phyloP scores from a whole-genome alignment of 768 basidiomycete genomes.

The Pleurotus djamor region DNA sequence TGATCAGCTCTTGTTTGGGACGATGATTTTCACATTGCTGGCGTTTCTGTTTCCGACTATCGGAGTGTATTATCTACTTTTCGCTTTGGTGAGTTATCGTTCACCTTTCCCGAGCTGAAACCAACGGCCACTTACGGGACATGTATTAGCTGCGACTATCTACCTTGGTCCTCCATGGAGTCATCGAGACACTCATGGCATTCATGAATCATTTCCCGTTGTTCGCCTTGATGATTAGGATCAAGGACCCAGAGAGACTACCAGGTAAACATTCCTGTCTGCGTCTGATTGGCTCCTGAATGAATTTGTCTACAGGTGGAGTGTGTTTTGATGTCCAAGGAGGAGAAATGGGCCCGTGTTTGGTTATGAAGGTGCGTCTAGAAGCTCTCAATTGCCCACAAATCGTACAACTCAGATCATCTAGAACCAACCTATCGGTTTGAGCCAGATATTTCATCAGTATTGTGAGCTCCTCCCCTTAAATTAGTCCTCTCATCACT shows the following conservation, averaged over 20 bases:
- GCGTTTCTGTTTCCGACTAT: conserved; percentile 86
- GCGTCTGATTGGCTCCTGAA: neutral
- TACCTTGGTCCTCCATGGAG: conserved; percentile 58
- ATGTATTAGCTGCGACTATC: conserved; percentile 45
- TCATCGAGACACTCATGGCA: conserved; percentile 62
- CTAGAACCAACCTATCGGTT: conserved; percentile 52
- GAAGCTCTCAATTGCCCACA: too few species aligned
- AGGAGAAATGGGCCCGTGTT: conserved; percentile 16
- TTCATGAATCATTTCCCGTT: conserved; percentile 93
- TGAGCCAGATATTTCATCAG: conserved; percentile 53
- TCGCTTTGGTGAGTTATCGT: conserved; percentile 53
- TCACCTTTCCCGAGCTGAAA: neutral
- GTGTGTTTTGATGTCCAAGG: conserved; percentile 27
- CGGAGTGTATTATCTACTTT: conserved; percentile 80
- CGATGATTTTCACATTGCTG: conserved; percentile 81
- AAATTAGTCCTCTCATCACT: neutral
- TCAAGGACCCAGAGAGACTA: conserved; percentile 81
- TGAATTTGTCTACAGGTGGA: conserved; percentile 19
- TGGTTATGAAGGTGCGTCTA: conserved; percentile 29
- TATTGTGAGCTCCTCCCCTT: conserved; percentile 40
- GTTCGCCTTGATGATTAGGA: conserved; percentile 79
- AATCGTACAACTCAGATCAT: too few species aligned
- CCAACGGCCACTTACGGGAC: neutral
- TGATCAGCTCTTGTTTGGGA: conserved; percentile 94
- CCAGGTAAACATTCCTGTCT: conserved; percentile 56